Conservation (phyloP, 768 basidiomycete species). For the Mycena latifolia region DNA sequence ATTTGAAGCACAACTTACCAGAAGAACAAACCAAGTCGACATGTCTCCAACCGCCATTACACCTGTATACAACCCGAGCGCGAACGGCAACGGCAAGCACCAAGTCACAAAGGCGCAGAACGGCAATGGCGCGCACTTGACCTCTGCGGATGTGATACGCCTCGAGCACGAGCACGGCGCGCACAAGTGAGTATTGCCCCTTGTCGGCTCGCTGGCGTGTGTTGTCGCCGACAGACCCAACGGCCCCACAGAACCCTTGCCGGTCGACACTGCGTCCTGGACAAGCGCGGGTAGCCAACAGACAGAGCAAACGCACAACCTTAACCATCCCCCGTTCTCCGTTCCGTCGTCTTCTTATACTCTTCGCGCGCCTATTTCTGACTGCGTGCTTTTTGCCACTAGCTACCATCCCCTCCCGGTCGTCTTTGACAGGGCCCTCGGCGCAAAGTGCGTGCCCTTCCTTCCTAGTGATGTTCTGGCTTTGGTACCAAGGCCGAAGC, state of each 20-base stretch:
- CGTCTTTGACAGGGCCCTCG: conserved; percentile 91
- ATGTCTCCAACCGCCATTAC: conserved; percentile 22
- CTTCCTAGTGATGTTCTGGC: too few relatives aligned
- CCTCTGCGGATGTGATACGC: conserved; percentile 79
- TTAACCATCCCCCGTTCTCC: too few relatives aligned
- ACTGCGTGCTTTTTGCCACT: conserved; percentile 60
- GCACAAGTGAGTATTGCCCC: conserved; percentile 81
- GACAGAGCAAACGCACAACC: too few relatives aligned
- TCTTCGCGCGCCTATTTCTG: conserved; percentile 43
- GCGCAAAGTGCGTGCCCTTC: conserved; percentile 72
- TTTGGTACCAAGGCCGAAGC: too few relatives aligned
- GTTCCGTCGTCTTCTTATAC: conserved; percentile 38
- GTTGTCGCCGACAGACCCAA: conserved; percentile 45
- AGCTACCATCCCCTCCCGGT: conserved; percentile 97
- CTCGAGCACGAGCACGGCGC: conserved; percentile 88
- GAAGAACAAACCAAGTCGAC: conserved; percentile 1
- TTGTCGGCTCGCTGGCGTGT: conserved; percentile 21
- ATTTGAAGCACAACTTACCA: not conserved
- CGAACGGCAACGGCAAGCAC: conserved; percentile 30
- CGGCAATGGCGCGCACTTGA: conserved; percentile 44
- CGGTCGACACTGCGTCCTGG: conserved; percentile 39
- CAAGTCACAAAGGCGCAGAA: conserved; percentile 15
- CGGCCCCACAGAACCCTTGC: conserved; percentile 40
- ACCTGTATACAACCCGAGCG: conserved; percentile 18
- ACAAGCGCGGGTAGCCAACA: conserved; percentile 24